Percentiles rank a stretch among this genome's conserved stretches.
Evolutionary conservation across 2,329 filamentous ascomycete species (phyloP).

Genomic region (Aspergillus oerlinghausenensis): DNA sequence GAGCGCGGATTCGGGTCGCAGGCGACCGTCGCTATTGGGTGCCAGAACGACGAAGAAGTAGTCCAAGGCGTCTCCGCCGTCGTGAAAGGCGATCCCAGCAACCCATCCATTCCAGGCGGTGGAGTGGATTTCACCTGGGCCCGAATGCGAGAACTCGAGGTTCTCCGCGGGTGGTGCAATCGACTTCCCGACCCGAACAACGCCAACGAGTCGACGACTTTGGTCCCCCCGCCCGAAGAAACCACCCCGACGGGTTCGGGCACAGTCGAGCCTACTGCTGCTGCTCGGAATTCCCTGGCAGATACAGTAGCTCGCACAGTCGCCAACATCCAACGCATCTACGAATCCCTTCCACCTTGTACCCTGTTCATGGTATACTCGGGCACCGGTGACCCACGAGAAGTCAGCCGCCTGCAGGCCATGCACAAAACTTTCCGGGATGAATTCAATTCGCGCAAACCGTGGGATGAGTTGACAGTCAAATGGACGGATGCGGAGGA

Average conservation of each 20-base stretch:
- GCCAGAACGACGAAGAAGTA: conserved; percentile 54
- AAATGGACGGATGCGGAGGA: conserved; percentile 63
- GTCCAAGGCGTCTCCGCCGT: conserved; percentile 53
- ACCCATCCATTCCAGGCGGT: conserved; percentile 42
- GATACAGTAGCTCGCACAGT: conserved; percentile 48
- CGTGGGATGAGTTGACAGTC: conserved; percentile 58
- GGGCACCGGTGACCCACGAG: conserved; percentile 59
- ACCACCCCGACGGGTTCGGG: conserved; percentile 15
- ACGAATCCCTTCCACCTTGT: conserved; percentile 53
- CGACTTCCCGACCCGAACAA: conserved; percentile 45
- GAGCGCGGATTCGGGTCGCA: conserved; percentile 55
- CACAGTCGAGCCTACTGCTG: conserved; percentile 4
- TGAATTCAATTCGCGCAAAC: conserved; percentile 56
- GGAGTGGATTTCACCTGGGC: conserved; percentile 62
- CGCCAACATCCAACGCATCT: conserved; percentile 48
- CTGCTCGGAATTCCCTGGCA: conserved; percentile 33
- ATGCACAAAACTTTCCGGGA: conserved; percentile 53
- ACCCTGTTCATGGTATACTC: conserved; percentile 61
- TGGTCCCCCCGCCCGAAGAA: conserved; percentile 24
- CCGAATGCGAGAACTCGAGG: conserved; percentile 58
- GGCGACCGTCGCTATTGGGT: conserved; percentile 54
- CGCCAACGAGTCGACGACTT: conserved; percentile 31
- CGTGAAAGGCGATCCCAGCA: conserved; percentile 45
- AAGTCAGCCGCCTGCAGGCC: conserved; percentile 52
- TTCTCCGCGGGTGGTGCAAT: conserved; percentile 57